Evolutionary conservation across 106 monocot genomes (phyloP), one percentile per base, ranked within the genome.

Genomic region (Hemerocallis citrina): DNA sequence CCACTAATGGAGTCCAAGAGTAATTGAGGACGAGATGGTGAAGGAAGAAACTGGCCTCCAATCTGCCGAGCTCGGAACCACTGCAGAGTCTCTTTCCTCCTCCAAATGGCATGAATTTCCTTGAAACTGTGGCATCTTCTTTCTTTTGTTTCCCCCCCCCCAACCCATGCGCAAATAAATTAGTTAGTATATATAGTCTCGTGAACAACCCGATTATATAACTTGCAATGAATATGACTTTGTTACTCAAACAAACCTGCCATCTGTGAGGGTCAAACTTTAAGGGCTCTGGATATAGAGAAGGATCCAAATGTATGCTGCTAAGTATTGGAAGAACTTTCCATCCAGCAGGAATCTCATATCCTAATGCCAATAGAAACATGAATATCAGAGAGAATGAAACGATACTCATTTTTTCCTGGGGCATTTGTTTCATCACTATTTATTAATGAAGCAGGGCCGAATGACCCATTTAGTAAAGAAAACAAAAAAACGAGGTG

Each of bases 21-120:
- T 63, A 76, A 16, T 49, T 57, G 64, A 69, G 75, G 11, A 69
- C 34, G 28, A 76, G 64, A 35, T 76, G 75, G 31, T 76, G 75
- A 41, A 76, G 52, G 24, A 76, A 69, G 36, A 76, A 7, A 21
- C 24, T 13, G n/a, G 69, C 34, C 41, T 69, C 64, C 10, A 76
- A 9, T 16, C 49, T 27, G 10, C 29, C 50, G 2, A 76, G 59
- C 25, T 76, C 76, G 4, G 34, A 70, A 2, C 76, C 76, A 16
- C 65, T 69, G 34, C 76, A 76, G 19, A 65, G 3, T 49, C 65
- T 76, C 51, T 38, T 65, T n/a, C 76, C 76, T 42, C 76, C 76
- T 43, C 65, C 70, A 46, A 76, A 76, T 2, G 76, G 70, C 65
- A 70, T 76, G 15, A 70, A 70, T 0, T 14, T 65, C 64, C 42